Percentiles rank a stretch among this genome's conserved stretches.
phyloP scores from a whole-genome alignment of 139 green algal species.

The Microglena sp. region DNA sequence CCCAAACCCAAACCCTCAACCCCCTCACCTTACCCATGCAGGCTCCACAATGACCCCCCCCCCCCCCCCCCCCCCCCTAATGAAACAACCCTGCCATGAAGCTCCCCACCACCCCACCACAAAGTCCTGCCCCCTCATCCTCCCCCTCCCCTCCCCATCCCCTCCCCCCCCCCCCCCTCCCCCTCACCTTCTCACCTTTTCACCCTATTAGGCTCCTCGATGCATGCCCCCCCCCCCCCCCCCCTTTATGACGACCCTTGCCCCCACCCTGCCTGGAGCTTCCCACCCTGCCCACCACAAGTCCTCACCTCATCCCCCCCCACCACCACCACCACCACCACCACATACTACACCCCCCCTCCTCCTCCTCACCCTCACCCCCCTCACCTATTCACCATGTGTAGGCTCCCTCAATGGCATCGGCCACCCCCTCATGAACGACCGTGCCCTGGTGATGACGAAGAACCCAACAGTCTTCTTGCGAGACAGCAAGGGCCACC shows the following conservation, averaged over 20 bases:
- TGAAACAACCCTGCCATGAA: neutral
- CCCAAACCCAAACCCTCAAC: too few species aligned
- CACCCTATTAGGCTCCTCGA: neutral
- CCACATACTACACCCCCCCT: neutral
- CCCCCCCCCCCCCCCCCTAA: too few species aligned
- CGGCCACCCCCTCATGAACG: neutral
- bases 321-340: neutral
- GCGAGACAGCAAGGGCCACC: too few species aligned
- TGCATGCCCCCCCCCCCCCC: too few species aligned
- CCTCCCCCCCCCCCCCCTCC: neutral
- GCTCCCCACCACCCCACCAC: neutral
- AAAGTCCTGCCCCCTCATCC: neutral
- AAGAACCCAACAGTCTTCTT: too few species aligned
- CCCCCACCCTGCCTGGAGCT: neutral
- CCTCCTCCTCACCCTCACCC: too few species aligned
- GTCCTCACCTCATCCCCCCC: neutral
- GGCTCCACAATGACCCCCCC: too few species aligned
- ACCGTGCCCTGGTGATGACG: neutral
- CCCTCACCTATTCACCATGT: neutral
- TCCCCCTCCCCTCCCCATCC: neutral
- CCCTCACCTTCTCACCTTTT: neutral
- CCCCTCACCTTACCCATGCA: too few species aligned
- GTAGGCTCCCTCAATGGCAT: neutral
- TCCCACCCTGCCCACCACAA: neutral
- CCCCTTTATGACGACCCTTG: neutral